Evolutionary conservation across 441 rosid genomes (phyloP).

Genomic region (Populus tomentosa): DNA sequence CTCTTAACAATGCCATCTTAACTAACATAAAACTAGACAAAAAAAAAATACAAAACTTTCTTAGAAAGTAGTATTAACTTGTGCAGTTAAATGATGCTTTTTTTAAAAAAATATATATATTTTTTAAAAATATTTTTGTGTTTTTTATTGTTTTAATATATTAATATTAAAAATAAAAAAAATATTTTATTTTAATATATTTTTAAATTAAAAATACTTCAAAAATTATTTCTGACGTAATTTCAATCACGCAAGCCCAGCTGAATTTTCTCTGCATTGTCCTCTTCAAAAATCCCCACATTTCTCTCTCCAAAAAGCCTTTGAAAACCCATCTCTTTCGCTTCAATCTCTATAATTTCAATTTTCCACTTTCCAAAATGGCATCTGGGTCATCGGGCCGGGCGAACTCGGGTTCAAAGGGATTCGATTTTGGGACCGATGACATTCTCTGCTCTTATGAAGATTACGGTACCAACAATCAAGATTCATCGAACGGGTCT

Average conservation of each 20-base stretch:
- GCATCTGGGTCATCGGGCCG: conserved; percentile 81
- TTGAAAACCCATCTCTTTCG: neutral
- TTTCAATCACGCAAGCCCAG: neutral
- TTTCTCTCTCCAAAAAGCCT: neutral
- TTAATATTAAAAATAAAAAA: too few species aligned
- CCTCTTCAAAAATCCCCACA: neutral
- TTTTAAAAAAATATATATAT: too few species aligned
- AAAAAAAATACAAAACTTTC: neutral
- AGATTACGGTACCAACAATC: conserved; percentile 52
- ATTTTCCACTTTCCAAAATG: conserved; percentile 34
- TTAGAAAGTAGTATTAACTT: neutral
- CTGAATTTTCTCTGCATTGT: neutral
- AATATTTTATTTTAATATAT: too few species aligned
- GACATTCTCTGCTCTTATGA: conserved; percentile 95
- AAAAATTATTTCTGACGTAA: too few species aligned
- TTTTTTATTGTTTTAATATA: too few species aligned
- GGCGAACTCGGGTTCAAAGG: conserved; percentile 60
- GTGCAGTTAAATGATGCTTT: too few species aligned
- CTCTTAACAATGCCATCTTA: neutral
- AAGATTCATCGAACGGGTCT: conserved; percentile 61
- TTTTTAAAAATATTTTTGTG: too few species aligned
- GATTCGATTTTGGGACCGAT: conserved; percentile 85
- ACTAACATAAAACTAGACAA: conserved; percentile 1
- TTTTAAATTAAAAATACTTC: too few species aligned
- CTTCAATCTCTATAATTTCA: conserved; percentile 12